Conservation (phyloP, 73 alveolate species). For the Symbiodinium pilosum region DNA sequence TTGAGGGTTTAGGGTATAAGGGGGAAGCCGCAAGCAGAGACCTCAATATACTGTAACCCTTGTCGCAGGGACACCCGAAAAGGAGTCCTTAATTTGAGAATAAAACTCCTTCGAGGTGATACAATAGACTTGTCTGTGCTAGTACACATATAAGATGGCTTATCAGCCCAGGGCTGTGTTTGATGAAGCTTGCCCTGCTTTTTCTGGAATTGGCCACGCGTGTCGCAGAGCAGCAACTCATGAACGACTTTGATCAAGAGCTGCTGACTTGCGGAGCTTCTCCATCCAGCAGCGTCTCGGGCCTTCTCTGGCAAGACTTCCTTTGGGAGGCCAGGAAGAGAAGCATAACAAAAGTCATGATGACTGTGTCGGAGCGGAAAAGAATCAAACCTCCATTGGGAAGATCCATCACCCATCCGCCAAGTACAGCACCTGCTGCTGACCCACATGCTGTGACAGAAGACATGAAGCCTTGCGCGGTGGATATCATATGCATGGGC, state of each 20-base stretch:
- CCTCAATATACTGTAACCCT: too few relatives aligned
- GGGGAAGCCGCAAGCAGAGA: too few relatives aligned
- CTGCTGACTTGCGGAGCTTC: background rate
- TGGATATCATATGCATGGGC: constrained; percentile 84
- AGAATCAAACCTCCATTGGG: constrained; percentile 38
- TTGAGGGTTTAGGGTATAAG: too few relatives aligned
- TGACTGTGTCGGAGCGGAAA: constrained; percentile 47
- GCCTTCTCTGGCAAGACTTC: background rate
- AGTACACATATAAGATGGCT: too few relatives aligned
- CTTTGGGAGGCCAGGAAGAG: constrained; percentile 16
- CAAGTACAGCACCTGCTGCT: constrained; percentile 52
- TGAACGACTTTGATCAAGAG: too few relatives aligned
- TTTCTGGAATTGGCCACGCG: too few relatives aligned
- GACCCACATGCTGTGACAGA: constrained; percentile 53
- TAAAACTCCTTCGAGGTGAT: too few relatives aligned
- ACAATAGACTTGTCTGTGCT: too few relatives aligned
- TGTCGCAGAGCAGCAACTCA: too few relatives aligned
- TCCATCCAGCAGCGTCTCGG: background rate
- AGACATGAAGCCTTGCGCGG: constrained; percentile 87
- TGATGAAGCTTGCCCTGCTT: background rate
- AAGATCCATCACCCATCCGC: constrained; percentile 73
- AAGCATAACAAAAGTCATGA: constrained; percentile 35
- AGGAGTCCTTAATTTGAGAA: too few relatives aligned
- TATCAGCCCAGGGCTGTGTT: too few relatives aligned
- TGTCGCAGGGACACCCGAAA: too few relatives aligned